phyloP scores from a whole-genome alignment of 768 basidiomycete genomes.

The Mycena amicta region DNA sequence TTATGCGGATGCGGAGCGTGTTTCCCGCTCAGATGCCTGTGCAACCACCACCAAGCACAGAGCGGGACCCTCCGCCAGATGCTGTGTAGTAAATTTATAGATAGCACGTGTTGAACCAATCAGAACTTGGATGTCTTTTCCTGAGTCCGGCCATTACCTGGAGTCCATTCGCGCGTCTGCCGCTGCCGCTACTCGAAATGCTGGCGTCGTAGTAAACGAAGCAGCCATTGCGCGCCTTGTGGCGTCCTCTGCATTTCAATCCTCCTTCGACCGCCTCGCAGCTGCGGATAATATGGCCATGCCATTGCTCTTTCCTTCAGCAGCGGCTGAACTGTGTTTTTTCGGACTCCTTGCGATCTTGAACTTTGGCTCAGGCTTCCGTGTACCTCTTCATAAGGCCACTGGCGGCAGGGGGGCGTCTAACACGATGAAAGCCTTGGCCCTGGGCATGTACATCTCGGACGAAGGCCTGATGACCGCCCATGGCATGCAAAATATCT shows the following conservation, averaged over 20 bases:
- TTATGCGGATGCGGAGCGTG: conserved; percentile 74
- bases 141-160: conserved; percentile 51
- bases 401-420: conserved; percentile 76
- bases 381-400: conserved; percentile 67
- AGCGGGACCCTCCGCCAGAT: too few relatives aligned
- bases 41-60: conserved; percentile 15
- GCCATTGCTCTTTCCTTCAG: conserved; percentile 78
- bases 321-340: conserved; percentile 77
- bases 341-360: conserved; percentile 77
- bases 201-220: conserved; percentile 54
- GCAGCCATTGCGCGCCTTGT: conserved; percentile 64
- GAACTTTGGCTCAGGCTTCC: conserved; percentile 85
- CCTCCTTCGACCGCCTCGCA: conserved; percentile 64
- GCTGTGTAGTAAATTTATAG: background rate
- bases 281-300: conserved; percentile 69
- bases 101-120: background rate
- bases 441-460: conserved; percentile 71
- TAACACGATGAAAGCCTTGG: conserved; percentile 78
- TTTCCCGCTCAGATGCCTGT: conserved; percentile 56
- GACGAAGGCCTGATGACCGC: conserved; percentile 67
- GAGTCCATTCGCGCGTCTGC: conserved; percentile 58
- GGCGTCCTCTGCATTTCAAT: conserved; percentile 62
- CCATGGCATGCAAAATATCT: conserved; percentile 60
- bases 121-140: conserved; percentile 39
- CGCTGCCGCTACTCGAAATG: conserved; percentile 24